phyloP scores from a whole-genome alignment of 371 early-diverging fungal species.

The Mucor mucedo region DNA sequence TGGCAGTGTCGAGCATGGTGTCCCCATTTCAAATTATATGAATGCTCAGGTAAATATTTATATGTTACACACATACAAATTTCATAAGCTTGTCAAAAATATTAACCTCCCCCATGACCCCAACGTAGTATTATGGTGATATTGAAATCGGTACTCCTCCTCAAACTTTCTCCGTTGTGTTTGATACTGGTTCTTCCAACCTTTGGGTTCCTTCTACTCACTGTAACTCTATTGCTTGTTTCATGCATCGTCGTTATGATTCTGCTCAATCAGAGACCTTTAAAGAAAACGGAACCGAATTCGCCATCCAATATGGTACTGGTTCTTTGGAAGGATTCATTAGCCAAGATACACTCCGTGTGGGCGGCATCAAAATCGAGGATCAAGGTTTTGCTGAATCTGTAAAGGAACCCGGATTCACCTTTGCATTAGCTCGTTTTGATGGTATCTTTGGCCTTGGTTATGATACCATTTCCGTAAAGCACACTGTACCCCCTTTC shows the following conservation, averaged over 20 bases:
- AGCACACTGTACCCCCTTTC: constrained; percentile 88
- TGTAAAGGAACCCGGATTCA: constrained; percentile 89
- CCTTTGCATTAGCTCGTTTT: constrained; percentile 86
- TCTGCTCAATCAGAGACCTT: constrained; percentile 72
- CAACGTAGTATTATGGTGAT: constrained; percentile 81
- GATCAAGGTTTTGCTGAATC: constrained; percentile 90
- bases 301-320: constrained; percentile 90
- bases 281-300: constrained; percentile 87
- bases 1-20: constrained; percentile 72
- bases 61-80: neutral
- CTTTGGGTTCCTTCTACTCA: constrained; percentile 97
- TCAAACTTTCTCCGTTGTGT: constrained; percentile 93
- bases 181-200: constrained; percentile 95
- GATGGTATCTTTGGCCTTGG: constrained; percentile 95
- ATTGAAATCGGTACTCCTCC: constrained; percentile 85
- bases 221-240: constrained; percentile 92
- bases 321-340: constrained; percentile 93
- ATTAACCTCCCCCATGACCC: neutral
- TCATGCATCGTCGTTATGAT: constrained; percentile 86
- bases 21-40: constrained; percentile 92
- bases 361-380: constrained; percentile 72
- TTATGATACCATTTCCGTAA: constrained; percentile 89
- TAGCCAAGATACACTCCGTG: constrained; percentile 75
- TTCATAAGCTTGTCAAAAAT: neutral
- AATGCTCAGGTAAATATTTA: constrained; percentile 81